Evolutionary conservation across 176 grass and related monocot species (phyloP).

Genomic region (Carex scoparia): DNA sequence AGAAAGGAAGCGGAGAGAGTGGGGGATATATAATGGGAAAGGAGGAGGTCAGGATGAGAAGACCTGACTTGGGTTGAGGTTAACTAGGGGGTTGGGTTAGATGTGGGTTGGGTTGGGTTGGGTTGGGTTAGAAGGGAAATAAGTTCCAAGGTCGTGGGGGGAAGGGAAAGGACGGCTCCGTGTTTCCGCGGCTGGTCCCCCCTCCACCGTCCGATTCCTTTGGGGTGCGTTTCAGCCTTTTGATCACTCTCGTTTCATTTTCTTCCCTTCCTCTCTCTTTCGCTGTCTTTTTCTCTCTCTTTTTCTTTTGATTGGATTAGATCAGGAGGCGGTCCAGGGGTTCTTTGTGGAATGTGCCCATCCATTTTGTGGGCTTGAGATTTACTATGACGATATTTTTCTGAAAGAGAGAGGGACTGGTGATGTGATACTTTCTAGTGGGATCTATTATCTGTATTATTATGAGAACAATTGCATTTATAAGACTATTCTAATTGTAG

Average conservation of each 20-base stretch:
- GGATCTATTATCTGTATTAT: too few relatives aligned
- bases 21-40: conserved; percentile 42
- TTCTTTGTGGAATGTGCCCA: not conserved
- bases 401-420: not conserved
- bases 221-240: conserved; percentile 19
- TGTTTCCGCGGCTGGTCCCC: conserved; percentile 84
- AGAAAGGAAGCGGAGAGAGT: conserved; percentile 11
- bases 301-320: not conserved
- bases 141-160: conserved; percentile 65
- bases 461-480: too few relatives aligned
- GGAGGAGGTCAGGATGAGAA: not conserved
- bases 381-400: not conserved
- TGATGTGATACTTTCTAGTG: not conserved
- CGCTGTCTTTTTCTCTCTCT: not conserved
- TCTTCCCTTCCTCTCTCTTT: not conserved
- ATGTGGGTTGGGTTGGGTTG: not conserved
- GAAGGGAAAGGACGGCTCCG: conserved; percentile 67
- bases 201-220: conserved; percentile 18
- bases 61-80: not conserved
- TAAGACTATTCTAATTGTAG: too few relatives aligned
- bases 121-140: conserved; percentile 7
- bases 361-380: not conserved
- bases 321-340: not conserved
- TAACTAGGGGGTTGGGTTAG: conserved; percentile 24
- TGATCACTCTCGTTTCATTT: conserved; percentile 34